A percentile compares a stretch with the other conserved stretches of the same genome.
phyloP scores from a whole-genome alignment of 176 grass and related monocot species.

The Hsuehochloa calcarea region DNA sequence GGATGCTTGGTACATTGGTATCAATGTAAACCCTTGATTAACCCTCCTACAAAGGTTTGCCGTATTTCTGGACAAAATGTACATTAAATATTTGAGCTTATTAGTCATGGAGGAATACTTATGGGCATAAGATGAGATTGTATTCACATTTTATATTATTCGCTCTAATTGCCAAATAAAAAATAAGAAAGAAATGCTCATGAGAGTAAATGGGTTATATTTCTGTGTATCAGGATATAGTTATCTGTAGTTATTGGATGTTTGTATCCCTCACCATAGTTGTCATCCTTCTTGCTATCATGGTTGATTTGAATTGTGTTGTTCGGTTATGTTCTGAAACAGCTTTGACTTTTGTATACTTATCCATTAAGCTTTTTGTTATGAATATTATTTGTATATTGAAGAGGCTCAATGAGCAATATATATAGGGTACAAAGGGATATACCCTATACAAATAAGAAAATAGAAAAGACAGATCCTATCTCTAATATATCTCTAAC shows the following conservation, averaged over 20 bases:
- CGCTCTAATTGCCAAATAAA: neutral
- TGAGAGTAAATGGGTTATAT: neutral
- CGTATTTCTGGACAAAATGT: neutral
- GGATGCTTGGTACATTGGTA: neutral
- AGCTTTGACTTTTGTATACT: neutral
- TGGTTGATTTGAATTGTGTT: neutral
- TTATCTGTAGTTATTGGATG: neutral
- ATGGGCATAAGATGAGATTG: neutral
- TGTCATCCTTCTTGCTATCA: neutral
- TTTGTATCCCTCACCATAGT: neutral
- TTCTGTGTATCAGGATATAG: neutral
- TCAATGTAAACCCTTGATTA: neutral
- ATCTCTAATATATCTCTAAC: no score
- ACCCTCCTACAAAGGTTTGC: neutral
- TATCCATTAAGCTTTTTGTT: neutral
- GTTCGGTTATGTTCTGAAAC: slow-evolving; percentile 5
- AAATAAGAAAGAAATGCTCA: neutral
- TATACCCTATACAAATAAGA: no score
- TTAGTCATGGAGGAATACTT: neutral
- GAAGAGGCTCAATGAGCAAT: no score
- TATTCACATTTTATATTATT: neutral
- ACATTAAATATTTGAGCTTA: neutral
- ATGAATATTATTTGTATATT: no score
- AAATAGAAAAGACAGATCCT: no score
- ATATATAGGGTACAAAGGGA: no score